Evolutionary conservation across 108 stramenopile genomes (phyloP), one percentile per base, ranked within the genome.

Genomic region (Cyclostephanos invisitatus): DNA sequence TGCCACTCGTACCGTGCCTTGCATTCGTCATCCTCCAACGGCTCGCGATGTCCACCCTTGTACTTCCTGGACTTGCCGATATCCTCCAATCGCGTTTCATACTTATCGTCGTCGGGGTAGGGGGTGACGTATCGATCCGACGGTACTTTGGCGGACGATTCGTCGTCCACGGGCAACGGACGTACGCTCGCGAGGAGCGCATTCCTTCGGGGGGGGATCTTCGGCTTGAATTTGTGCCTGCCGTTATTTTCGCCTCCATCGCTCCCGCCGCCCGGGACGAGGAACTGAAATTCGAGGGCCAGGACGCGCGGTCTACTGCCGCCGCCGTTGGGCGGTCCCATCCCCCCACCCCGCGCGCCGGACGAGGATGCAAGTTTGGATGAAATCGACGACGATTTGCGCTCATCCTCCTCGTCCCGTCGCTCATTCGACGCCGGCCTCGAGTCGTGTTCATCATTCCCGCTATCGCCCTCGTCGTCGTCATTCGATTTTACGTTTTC

Each of bases 1-100:
- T 89, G 88, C 93, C 93, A 94, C 5, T 82, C 74, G 47, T 90
- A 77, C 48, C 82, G 65, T 11, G 85, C 80, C 21, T 75, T 77
- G 66, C 93, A 94, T 0, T 75, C 67, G 1, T 69, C 82, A 11
- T 60, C 73, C 59, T 86, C 87, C 12, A 85, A 73, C 4, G 69
- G 62, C 35, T 89, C 86, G 22, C 70, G 70, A 49, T 62, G 53
- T 4, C 40, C 49, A 10, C 42, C 18, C 49, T 36, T 27, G 48
- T 78, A 78, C 37, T 78, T 78, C 37, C 67, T 72, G 53, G 77
- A 78, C 48, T 75, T 75, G 28, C 47, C 55, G 11, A 78, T 38
- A 28, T 72, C 60, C 27, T 51, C 22, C 21, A 60, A 49, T 5
- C 71, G 65, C 21, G 51, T 15, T 6, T 62, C 40, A 50, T 72